These are phyloP conservation scores for Eucalyptus virginea DNA, from an alignment of 345 rosid species.

Conservation along the genomic window DNA sequence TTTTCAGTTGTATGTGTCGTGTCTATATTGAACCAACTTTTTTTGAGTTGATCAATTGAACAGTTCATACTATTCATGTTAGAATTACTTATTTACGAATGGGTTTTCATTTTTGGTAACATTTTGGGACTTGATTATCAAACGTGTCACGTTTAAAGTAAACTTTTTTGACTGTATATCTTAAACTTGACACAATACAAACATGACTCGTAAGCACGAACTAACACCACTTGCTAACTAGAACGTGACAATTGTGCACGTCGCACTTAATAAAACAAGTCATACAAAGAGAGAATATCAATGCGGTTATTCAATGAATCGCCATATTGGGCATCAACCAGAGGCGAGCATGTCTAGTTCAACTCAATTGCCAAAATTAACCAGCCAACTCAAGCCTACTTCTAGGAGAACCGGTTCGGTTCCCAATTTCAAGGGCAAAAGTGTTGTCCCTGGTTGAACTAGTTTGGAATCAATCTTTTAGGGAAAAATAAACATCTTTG, in stretches of 20 bases:
- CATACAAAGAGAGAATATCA: background rate
- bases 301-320: background rate
- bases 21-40: background rate
- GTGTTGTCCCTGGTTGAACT: no score
- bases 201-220: background rate
- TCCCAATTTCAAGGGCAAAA: background rate
- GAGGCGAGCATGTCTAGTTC: background rate
- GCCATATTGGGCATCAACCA: no score
- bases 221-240: background rate
- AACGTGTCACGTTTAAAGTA: accelerated
- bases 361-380: no score
- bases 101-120: background rate
- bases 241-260: background rate
- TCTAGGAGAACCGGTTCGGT: accelerated
- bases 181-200: background rate
- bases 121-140: background rate
- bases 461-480: background rate
- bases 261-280: background rate
- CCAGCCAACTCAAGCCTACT: background rate
- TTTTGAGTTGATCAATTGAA: background rate
- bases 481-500: background rate
- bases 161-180: background rate
- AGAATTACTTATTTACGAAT: background rate
- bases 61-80: accelerated
- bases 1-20: accelerated